These are phyloP conservation scores for Sporothrix schenckii DNA, from an alignment of 2,329 filamentous ascomycete species.

Conservation along the genomic window DNA sequence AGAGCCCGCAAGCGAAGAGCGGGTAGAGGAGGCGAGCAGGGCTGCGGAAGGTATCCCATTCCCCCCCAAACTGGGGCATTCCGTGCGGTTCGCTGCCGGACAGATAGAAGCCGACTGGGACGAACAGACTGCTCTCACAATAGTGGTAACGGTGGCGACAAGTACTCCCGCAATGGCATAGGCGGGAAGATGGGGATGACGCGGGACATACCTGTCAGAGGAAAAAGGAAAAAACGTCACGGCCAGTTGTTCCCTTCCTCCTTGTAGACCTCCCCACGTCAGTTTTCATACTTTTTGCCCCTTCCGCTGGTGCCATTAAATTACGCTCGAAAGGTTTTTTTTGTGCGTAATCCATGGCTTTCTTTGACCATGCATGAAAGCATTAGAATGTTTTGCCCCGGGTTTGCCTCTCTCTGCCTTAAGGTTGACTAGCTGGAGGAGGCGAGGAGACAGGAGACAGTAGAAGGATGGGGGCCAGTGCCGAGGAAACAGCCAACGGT, in stretches of 20 bases:
- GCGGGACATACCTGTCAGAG: background rate
- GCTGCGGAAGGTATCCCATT: background rate
- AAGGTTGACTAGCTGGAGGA: background rate
- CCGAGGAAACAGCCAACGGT: background rate
- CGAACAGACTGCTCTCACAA: background rate
- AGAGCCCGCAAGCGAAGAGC: constrained; percentile 43
- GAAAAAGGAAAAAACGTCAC: background rate
- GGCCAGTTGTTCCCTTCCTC: background rate
- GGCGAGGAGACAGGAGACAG: background rate
- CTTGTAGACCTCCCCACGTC: background rate
- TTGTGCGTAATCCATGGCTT: constrained; percentile 6
- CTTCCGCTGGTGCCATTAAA: background rate
- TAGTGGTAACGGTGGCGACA: background rate
- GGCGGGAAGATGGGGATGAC: background rate
- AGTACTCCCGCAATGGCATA: background rate
- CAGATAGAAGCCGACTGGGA: constrained; percentile 11
- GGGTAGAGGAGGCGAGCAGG: constrained; percentile 25
- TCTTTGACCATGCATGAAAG: background rate
- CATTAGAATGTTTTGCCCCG: background rate
- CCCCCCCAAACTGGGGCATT: constrained; percentile 2
- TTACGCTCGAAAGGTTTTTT: background rate
- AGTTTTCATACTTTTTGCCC: background rate
- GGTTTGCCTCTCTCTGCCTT: background rate
- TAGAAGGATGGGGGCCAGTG: background rate
- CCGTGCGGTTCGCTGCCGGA: constrained; percentile 13